Evolutionary conservation across 345 rosid species (phyloP).

Genomic region (Carallia brachiata): DNA sequence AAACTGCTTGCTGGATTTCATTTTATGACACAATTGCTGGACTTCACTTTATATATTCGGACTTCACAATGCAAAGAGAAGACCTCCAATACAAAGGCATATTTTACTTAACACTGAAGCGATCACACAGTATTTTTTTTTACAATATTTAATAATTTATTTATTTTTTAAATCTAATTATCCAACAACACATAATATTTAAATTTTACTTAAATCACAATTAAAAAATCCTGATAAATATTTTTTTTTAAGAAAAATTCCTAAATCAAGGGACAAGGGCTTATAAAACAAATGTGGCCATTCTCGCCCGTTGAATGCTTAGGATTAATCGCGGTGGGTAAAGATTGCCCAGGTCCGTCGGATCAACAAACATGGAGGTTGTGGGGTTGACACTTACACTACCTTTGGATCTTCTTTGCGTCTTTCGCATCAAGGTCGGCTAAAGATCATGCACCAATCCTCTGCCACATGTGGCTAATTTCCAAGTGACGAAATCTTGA

Average conservation of each 20-base stretch:
- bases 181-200: too few relatives aligned
- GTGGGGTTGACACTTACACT: conserved; percentile 51
- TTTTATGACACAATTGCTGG: neutral
- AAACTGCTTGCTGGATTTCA: neutral
- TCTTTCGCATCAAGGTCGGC: conserved; percentile 29
- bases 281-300: conserved; percentile 15
- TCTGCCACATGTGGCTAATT: conserved; percentile 7
- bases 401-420: conserved; percentile 34
- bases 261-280: conserved; percentile 23
- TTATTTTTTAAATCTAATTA: too few relatives aligned
- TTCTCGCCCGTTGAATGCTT: conserved; percentile 12
- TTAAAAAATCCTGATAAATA: conserved; percentile 12
- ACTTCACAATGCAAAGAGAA: conserved; percentile 25
- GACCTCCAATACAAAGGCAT: too few relatives aligned
- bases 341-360: conserved; percentile 17
- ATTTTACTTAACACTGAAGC: too few relatives aligned
- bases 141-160: too few relatives aligned
- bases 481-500: conserved; percentile 12
- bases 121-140: too few relatives aligned
- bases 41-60: neutral
- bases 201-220: too few relatives aligned
- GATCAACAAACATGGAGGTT: conserved; percentile 34
- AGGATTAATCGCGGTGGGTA: conserved; percentile 39
- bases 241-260: conserved; percentile 18
- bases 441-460: neutral